These are phyloP conservation scores for Populus alba DNA, from an alignment of 345 rosid genomes.

Conservation along the genomic window DNA sequence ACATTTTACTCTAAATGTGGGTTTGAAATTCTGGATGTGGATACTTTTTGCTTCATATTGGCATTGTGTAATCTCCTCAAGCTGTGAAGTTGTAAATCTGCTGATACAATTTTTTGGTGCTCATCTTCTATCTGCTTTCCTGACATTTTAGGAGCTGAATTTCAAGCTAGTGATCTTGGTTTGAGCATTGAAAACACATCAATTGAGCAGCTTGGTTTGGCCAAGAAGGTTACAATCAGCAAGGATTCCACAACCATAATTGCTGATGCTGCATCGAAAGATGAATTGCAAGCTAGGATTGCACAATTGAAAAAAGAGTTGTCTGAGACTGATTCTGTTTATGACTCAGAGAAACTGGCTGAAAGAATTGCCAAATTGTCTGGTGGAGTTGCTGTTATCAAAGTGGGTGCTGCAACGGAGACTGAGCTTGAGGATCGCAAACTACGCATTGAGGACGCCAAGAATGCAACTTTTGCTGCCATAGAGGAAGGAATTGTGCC, in stretches of 20 bases:
- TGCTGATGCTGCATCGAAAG: conserved; percentile 94
- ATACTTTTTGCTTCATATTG: not conserved
- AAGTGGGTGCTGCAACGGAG: conserved; percentile 98
- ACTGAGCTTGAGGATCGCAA: conserved; percentile 95
- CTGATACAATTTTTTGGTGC: not conserved
- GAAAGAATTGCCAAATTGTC: conserved; percentile 95
- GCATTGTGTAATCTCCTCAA: not conserved
- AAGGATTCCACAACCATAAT: conserved; percentile 85
- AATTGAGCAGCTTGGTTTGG: conserved; percentile 82
- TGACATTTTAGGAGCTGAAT: conserved; percentile 72
- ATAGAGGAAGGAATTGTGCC: conserved; percentile 98
- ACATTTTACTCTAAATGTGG: not conserved
- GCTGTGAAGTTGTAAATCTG: not conserved
- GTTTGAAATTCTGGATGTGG: not conserved
- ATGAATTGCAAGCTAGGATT: conserved; percentile 77
- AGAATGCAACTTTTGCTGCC: conserved; percentile 97
- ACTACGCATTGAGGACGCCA: conserved; percentile 94
- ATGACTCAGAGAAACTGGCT: conserved; percentile 83
- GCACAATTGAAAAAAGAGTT: conserved; percentile 84
- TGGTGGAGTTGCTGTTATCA: conserved; percentile 95
- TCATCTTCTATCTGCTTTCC: conserved; percentile 5
- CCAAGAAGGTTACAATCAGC: conserved; percentile 73
- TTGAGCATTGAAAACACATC: conserved; percentile 66
- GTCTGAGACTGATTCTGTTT: conserved; percentile 83
- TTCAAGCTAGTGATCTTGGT: conserved; percentile 81